Conservation (phyloP, 2,329 filamentous ascomycete species). For the Aspergillus novofumigatus region DNA sequence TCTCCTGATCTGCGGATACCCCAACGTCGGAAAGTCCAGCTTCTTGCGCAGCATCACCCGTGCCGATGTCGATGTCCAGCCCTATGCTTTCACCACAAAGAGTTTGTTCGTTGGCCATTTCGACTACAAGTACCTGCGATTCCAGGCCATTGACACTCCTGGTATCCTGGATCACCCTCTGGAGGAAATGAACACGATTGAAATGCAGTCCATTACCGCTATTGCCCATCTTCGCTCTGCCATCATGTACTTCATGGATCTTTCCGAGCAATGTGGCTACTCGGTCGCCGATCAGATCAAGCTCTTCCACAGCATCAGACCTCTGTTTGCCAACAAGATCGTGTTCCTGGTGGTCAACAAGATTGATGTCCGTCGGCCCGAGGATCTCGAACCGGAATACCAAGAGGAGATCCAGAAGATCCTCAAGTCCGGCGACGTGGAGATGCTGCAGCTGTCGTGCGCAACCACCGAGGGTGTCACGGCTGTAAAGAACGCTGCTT, state of each 20-base stretch:
- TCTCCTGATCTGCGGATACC: conserved; percentile 93
- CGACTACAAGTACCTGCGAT: conserved; percentile 88
- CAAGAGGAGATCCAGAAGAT: conserved; percentile 75
- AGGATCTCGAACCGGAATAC: conserved; percentile 76
- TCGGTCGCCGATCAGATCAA: conserved; percentile 88
- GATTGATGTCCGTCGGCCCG: conserved; percentile 84
- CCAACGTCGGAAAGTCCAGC: conserved; percentile 95
- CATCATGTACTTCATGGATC: conserved; percentile 97
- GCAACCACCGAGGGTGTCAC: conserved; percentile 93
- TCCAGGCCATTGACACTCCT: conserved; percentile 95
- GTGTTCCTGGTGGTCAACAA: conserved; percentile 98
- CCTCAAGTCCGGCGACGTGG: conserved; percentile 81
- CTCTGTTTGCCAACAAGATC: conserved; percentile 93
- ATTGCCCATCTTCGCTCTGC: conserved; percentile 94
- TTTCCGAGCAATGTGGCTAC: conserved; percentile 95
- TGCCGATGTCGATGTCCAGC: conserved; percentile 94
- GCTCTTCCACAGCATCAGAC: conserved; percentile 94
- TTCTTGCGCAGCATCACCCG: conserved; percentile 89
- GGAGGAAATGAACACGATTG: conserved; percentile 99
- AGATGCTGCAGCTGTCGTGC: conserved; percentile 90
- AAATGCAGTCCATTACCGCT: conserved; percentile 98
- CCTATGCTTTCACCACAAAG: conserved; percentile 98
- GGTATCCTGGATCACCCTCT: conserved; percentile 96
- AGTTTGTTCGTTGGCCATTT: conserved; percentile 96
- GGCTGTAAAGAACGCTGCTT: conserved; percentile 89